phyloP scores from a whole-genome alignment of 257 asterid genomes.

The Solanum microdontum region DNA sequence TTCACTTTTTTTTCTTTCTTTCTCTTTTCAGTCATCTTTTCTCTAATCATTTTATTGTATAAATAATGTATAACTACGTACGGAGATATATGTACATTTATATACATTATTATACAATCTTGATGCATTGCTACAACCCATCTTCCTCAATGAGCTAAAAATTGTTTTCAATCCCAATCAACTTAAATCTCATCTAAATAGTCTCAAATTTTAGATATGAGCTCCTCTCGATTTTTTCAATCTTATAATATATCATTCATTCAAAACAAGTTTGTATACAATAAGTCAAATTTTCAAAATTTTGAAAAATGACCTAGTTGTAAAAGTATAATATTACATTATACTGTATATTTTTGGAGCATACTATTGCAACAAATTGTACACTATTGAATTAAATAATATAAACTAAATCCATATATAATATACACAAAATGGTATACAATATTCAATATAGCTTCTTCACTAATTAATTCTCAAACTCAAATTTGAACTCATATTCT shows the following conservation, averaged over 20 bases:
- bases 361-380: not conserved
- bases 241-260: not conserved
- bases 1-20: not conserved
- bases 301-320: not conserved
- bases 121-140: too few species aligned
- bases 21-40: too few species aligned
- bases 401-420: too few species aligned
- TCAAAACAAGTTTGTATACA: too few species aligned
- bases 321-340: not conserved
- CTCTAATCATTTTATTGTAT: not conserved
- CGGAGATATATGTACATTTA: too few species aligned
- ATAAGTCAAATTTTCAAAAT: not conserved
- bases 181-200: too few species aligned
- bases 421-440: not conserved
- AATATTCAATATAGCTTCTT: not conserved
- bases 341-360: not conserved
- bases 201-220: not conserved
- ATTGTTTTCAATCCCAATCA: rapidly evolving
- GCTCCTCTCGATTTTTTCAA: not conserved
- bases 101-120: too few species aligned
- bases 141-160: not conserved
- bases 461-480: not conserved
- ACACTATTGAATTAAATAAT: not conserved
- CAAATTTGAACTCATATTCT: not conserved
- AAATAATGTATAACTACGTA: not conserved